Evolutionary conservation across 176 grass and related monocot genomes (phyloP).

Genomic region (Coix lacrymajobi): DNA sequence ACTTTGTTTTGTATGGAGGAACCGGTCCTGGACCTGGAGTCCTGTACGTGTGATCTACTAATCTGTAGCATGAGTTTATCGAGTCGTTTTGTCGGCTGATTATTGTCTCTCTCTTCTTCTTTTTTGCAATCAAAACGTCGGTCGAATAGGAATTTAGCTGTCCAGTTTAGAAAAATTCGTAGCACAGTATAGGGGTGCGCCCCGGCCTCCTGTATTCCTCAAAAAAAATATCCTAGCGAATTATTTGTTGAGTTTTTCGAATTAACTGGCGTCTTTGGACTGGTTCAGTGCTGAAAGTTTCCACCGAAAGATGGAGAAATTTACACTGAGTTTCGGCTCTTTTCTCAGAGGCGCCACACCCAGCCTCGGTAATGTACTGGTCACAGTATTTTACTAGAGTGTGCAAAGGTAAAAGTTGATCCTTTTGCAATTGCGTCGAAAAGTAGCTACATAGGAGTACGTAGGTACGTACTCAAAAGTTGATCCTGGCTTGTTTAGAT

Average conservation of each 20-base stretch:
- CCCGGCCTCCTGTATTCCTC: too few species aligned
- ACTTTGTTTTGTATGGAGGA: background rate
- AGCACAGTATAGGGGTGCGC: too few species aligned
- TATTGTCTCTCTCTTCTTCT: background rate
- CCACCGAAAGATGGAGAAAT: background rate
- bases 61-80: background rate
- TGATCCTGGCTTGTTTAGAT: too few species aligned
- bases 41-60: background rate
- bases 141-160: background rate
- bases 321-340: background rate
- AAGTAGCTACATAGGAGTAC: too few species aligned
- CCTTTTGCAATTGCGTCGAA: background rate
- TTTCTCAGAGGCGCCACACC: background rate
- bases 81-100: background rate
- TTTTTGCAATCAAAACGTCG: background rate
- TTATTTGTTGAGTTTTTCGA: background rate
- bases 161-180: background rate
- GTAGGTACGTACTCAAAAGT: too few species aligned
- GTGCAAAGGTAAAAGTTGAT: background rate
- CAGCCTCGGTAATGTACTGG: background rate
- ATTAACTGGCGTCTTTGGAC: background rate
- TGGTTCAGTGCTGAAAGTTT: background rate
- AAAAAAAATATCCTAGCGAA: too few species aligned
- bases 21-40: background rate
- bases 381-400: background rate